A percentile compares a stretch with the other conserved stretches of the same genome.
Evolutionary conservation across 306 rosid genomes (phyloP).

Genomic region (Cicer arietinum): DNA sequence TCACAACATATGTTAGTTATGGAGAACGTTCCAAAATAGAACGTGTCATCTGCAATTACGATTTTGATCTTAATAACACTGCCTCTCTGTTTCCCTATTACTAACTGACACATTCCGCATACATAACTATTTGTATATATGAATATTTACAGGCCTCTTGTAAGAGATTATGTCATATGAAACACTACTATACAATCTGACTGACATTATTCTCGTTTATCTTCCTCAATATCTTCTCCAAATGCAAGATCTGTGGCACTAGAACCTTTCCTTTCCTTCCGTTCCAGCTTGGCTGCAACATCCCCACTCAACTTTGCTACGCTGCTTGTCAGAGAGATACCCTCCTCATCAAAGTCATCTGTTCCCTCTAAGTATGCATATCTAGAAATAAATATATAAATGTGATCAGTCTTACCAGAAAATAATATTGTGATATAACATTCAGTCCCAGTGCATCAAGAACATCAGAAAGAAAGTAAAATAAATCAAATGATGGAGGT

Average conservation of each 20-base stretch:
- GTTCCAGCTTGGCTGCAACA: constrained; percentile 52
- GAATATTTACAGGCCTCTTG: constrained; percentile 48
- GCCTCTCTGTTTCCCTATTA: constrained; percentile 36
- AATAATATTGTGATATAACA: constrained; percentile 9
- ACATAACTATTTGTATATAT: constrained; percentile 41
- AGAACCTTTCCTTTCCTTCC: constrained; percentile 60
- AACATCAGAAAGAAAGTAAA: neutral
- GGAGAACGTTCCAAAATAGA: neutral
- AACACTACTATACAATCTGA: constrained; percentile 38
- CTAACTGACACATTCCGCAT: constrained; percentile 43
- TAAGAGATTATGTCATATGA: constrained; percentile 38
- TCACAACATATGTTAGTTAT: constrained; percentile 17
- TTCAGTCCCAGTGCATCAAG: constrained; percentile 1
- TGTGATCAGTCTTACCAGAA: constrained; percentile 22
- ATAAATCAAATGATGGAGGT: neutral
- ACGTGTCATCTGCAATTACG: constrained; percentile 8
- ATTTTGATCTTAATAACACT: constrained; percentile 33
- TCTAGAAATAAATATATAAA: constrained; percentile 48
- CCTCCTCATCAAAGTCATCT: constrained; percentile 90
- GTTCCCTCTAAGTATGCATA: constrained; percentile 86
- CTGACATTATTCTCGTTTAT: constrained; percentile 73
- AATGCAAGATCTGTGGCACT: constrained; percentile 54
- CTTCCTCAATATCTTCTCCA: constrained; percentile 85
- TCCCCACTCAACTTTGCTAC: constrained; percentile 61
- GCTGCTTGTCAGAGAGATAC: constrained; percentile 74